Evolutionary conservation across 768 basidiomycete genomes (phyloP).

Genomic region (Cubamyces sp.): DNA sequence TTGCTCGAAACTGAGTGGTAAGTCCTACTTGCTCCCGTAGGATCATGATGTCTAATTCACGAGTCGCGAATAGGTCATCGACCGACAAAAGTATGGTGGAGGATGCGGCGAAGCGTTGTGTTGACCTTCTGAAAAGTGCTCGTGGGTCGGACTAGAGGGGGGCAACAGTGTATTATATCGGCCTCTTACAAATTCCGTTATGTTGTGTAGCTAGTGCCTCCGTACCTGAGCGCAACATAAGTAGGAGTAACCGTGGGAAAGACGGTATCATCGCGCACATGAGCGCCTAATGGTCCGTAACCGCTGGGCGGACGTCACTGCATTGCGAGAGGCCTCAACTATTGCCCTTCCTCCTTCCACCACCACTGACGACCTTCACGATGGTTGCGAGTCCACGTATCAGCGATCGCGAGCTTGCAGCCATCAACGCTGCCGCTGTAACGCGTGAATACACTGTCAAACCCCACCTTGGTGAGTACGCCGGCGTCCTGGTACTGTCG

Average conservation of each 20-base stretch:
- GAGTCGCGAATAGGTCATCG: conserved; percentile 50
- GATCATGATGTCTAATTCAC: neutral
- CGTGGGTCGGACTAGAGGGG: neutral
- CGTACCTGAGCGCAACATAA: conserved; percentile 8
- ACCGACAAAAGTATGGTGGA: conserved; percentile 42
- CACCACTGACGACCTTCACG: conserved; percentile 25
- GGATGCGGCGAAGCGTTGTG: conserved; percentile 46
- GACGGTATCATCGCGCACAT: conserved; percentile 13
- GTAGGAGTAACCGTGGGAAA: conserved; percentile 21
- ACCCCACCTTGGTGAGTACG: conserved; percentile 77
- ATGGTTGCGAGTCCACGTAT: conserved; percentile 60
- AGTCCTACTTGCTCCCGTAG: conserved; percentile 24
- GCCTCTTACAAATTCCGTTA: neutral
- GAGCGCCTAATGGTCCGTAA: conserved; percentile 16
- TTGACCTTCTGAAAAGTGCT: conserved; percentile 38
- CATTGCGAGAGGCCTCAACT: neutral
- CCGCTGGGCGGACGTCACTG: conserved; percentile 25
- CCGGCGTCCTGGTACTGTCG: neutral
- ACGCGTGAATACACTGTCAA: conserved; percentile 87
- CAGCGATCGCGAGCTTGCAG: conserved; percentile 72
- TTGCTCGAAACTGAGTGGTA: conserved; percentile 86
- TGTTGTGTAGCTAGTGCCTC: conserved; percentile 9
- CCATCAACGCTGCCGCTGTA: conserved; percentile 87
- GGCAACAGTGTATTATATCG: too few species aligned
- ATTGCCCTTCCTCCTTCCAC: conserved; percentile 11